These are phyloP conservation scores for Suillus bovinus DNA, from an alignment of 768 basidiomycete species.

Conservation along the genomic window DNA sequence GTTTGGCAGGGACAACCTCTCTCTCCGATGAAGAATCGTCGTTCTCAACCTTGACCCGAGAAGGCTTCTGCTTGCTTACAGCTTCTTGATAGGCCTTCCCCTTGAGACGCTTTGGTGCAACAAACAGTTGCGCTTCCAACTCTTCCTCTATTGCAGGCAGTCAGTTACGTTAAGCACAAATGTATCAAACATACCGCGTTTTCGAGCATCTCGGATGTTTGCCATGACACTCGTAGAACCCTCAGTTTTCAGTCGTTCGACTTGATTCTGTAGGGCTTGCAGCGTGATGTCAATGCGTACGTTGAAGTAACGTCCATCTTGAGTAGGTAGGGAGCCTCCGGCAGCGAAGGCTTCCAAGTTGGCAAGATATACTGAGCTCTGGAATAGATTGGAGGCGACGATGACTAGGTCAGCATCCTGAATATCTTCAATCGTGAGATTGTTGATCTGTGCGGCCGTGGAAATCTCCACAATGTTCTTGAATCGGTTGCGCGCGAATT, in stretches of 20 bases:
- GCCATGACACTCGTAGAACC: conserved; percentile 63
- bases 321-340: conserved; percentile 66
- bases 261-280: conserved; percentile 59
- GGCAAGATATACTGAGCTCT: conserved; percentile 71
- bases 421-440: conserved; percentile 68
- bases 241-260: conserved; percentile 63
- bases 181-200: conserved; percentile 48
- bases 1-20: conserved; percentile 29
- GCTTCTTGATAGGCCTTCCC: conserved; percentile 74
- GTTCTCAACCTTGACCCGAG: conserved; percentile 17
- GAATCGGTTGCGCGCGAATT: conserved; percentile 60
- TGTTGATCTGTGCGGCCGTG: conserved; percentile 70
- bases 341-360: conserved; percentile 73
- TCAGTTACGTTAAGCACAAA: background rate
- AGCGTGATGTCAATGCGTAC: conserved; percentile 71
- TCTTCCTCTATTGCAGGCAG: conserved; percentile 46
- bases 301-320: conserved; percentile 88
- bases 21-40: conserved; percentile 21
- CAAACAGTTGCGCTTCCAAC: conserved; percentile 44
- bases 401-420: conserved; percentile 85
- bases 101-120: conserved; percentile 66
- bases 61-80: conserved; percentile 38
- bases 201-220: conserved; percentile 62
- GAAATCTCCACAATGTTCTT: conserved; percentile 62
- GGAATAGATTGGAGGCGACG: conserved; percentile 85